These are phyloP conservation scores for Phytophthora pisi DNA, from an alignment of 352 stramenopile species.

Conservation along the genomic window DNA sequence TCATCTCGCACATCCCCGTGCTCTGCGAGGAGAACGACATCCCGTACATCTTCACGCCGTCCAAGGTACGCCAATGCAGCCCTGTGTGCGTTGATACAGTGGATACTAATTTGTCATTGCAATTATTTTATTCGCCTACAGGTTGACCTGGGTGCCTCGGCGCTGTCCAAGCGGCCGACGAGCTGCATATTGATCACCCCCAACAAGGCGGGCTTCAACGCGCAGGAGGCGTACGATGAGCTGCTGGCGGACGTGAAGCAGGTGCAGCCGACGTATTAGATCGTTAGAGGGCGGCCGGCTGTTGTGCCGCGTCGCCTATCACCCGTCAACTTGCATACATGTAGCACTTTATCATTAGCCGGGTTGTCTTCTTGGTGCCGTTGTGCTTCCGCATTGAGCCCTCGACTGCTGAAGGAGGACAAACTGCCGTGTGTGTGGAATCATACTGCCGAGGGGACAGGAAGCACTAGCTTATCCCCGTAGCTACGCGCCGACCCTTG, in stretches of 20 bases:
- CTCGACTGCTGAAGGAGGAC: conserved; percentile 22
- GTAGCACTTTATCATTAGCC: conserved; percentile 45
- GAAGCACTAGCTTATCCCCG: conserved; percentile 8
- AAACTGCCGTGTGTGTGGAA: not conserved
- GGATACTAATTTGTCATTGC: conserved; percentile 16
- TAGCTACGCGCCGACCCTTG: conserved; percentile 10
- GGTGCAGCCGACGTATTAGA: conserved; percentile 87
- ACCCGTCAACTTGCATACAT: conserved; percentile 44
- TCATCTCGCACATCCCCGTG: conserved; percentile 99
- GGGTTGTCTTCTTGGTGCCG: conserved; percentile 19
- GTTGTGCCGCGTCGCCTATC: conserved; percentile 4
- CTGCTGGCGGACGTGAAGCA: conserved; percentile 90
- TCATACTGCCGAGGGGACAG: not conserved
- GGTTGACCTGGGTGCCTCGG: conserved; percentile 94
- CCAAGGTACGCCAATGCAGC: conserved; percentile 78
- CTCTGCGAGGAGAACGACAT: conserved; percentile 99
- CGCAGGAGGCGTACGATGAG: conserved; percentile 91
- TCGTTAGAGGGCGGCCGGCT: conserved; percentile 22
- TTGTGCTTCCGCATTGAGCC: conserved; percentile 29
- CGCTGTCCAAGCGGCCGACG: conserved; percentile 98
- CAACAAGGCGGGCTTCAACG: conserved; percentile 91
- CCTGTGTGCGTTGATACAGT: not conserved
- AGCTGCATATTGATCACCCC: conserved; percentile 98
- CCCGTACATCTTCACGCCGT: conserved; percentile 98
- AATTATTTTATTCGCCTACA: conserved; percentile 24